These are phyloP conservation scores for Jamesozyma spencerorum DNA, from an alignment of 805 yeast genomes.

Conservation along the genomic window DNA sequence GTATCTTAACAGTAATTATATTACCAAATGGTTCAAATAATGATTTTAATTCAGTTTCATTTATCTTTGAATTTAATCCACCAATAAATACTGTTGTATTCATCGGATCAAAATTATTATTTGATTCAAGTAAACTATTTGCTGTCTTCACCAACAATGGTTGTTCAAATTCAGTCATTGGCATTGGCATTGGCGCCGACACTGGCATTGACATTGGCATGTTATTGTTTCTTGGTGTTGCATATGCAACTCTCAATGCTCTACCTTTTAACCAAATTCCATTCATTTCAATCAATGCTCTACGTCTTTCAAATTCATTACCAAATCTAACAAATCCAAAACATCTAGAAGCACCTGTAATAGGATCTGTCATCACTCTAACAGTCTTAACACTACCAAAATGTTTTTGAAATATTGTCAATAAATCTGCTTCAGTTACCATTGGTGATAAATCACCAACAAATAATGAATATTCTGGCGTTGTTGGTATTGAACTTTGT, in stretches of 20 bases:
- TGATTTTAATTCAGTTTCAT: slow-evolving; percentile 50
- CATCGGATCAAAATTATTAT: slow-evolving; percentile 11
- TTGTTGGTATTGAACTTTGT: slow-evolving; percentile 57
- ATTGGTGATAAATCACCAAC: slow-evolving; percentile 77
- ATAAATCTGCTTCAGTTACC: slow-evolving; percentile 70
- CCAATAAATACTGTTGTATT: slow-evolving; percentile 76
- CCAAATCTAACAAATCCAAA: slow-evolving; percentile 76
- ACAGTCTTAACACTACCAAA: slow-evolving; percentile 67
- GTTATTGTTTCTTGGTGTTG: slow-evolving; percentile 54
- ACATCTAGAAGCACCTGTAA: slow-evolving; percentile 66
- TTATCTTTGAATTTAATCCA: slow-evolving; percentile 53
- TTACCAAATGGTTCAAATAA: slow-evolving; percentile 69
- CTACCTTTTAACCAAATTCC: slow-evolving; percentile 76
- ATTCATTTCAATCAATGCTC: slow-evolving; percentile 66
- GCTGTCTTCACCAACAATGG: slow-evolving; percentile 6
- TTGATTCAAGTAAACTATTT: slow-evolving; percentile 8
- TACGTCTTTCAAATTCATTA: slow-evolving; percentile 55
- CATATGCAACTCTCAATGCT: slow-evolving; percentile 66
- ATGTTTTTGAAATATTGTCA: slow-evolving; percentile 60
- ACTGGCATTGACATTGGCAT: background rate
- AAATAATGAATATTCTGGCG: slow-evolving; percentile 69
- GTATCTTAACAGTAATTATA: slow-evolving; percentile 60
- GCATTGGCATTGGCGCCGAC: slow-evolving; percentile 1
- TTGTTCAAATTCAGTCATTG: background rate
- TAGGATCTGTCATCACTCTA: slow-evolving; percentile 78